Conservation (phyloP, 2,329 filamentous ascomycete species). For the Pestalotiopsis sp. region DNA sequence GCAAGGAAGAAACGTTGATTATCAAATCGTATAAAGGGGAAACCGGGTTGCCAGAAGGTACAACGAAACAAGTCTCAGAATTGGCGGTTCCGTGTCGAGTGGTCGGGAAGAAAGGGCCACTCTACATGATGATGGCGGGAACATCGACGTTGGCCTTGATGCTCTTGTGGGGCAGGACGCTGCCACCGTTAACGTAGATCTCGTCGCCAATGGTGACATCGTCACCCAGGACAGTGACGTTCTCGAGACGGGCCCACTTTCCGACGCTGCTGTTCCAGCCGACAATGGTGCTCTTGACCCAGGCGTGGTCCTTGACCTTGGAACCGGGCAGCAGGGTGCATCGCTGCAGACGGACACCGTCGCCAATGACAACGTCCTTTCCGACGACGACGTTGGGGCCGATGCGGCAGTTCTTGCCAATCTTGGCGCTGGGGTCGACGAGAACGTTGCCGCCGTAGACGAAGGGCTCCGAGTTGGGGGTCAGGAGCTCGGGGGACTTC, state of each 20-base stretch:
- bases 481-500: conserved; percentile 84
- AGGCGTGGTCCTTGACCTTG: conserved; percentile 98
- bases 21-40: conserved; percentile 16
- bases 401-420: conserved; percentile 98
- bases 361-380: conserved; percentile 87
- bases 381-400: conserved; percentile 97
- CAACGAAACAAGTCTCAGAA: conserved; percentile 10
- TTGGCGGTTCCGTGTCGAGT: neutral
- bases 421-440: conserved; percentile 91
- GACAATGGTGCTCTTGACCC: conserved; percentile 98
- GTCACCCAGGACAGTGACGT: conserved; percentile 96
- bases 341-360: conserved; percentile 91
- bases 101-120: neutral
- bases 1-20: conserved; percentile 12
- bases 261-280: conserved; percentile 98
- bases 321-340: conserved; percentile 86
- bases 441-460: conserved; percentile 95
- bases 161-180: conserved; percentile 94
- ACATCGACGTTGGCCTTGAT: conserved; percentile 98
- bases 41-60: conserved; percentile 16
- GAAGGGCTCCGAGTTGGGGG: conserved; percentile 72
- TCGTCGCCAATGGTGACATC: conserved; percentile 98
- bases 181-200: conserved; percentile 97
- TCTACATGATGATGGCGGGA: conserved; percentile 69
- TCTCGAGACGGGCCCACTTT: conserved; percentile 94